Evolutionary conservation across 495 filamentous ascomycete genomes (phyloP).

Genomic region (Penicillium psychrofluorescens): DNA sequence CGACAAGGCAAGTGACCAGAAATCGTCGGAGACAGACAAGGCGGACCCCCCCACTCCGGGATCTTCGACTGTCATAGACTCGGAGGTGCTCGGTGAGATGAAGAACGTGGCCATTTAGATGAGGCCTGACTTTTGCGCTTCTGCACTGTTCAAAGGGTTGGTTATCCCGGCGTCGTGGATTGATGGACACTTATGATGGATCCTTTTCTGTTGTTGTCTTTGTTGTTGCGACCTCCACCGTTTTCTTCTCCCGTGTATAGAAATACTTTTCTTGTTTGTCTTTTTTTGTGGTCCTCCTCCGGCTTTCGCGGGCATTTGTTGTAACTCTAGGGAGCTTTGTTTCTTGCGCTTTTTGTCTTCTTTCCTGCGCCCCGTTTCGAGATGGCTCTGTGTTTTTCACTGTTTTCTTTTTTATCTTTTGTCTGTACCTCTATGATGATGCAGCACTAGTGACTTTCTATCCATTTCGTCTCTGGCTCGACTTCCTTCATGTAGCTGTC

Average conservation of each 20-base stretch:
- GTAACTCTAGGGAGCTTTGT: slow-evolving; percentile 23
- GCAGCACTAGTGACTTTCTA: slow-evolving; percentile 23
- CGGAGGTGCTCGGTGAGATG: slow-evolving; percentile 45
- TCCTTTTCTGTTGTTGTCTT: slow-evolving; percentile 8
- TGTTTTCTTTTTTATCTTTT: slow-evolving; percentile 14
- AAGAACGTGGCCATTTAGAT: slow-evolving; percentile 49
- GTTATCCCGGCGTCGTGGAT: no score
- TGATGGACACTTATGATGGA: not conserved
- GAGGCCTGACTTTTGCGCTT: not conserved
- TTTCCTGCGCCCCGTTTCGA: slow-evolving; percentile 8
- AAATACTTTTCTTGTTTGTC: slow-evolving; percentile 9
- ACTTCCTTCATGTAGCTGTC: slow-evolving; percentile 6
- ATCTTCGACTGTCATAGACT: slow-evolving; percentile 23
- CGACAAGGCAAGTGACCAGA: slow-evolving; percentile 15
- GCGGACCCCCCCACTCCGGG: slow-evolving; percentile 18
- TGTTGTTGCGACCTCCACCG: slow-evolving; percentile 14
- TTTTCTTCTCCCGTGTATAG: slow-evolving; percentile 21
- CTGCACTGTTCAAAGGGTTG: no score
- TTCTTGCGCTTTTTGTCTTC: slow-evolving; percentile 4
- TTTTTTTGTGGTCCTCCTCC: slow-evolving; percentile 6
- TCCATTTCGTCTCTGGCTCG: slow-evolving; percentile 7
- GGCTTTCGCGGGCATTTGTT: slow-evolving; percentile 20
- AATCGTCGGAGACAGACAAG: slow-evolving; percentile 24
- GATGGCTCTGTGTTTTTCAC: slow-evolving; percentile 10
- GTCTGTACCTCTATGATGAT: slow-evolving; percentile 36